Conservation (phyloP, 2,329 filamentous ascomycete species). For the Colletotrichum lentis region DNA sequence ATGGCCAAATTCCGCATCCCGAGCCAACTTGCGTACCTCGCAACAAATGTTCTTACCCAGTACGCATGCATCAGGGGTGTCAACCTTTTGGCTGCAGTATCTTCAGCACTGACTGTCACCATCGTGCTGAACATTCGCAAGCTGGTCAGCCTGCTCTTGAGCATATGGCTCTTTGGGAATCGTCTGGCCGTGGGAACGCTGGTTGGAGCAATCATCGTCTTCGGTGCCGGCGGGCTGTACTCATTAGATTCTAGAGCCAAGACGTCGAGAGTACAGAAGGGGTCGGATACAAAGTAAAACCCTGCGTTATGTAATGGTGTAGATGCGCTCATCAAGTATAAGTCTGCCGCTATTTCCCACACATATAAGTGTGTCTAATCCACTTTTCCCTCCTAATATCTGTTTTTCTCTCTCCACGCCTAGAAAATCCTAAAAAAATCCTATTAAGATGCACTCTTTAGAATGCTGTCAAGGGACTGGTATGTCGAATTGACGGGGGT, state of each 20-base stretch:
- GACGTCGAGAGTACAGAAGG: slow-evolving; percentile 39
- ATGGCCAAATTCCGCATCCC: slow-evolving; percentile 61
- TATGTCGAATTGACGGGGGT: no score
- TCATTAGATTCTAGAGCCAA: slow-evolving; percentile 71
- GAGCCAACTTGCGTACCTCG: slow-evolving; percentile 74
- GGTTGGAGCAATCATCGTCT: slow-evolving; percentile 84
- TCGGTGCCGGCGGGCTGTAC: slow-evolving; percentile 89
- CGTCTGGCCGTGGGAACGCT: slow-evolving; percentile 78
- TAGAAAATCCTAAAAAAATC: no score
- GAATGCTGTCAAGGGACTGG: no score
- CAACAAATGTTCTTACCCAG: slow-evolving; percentile 85
- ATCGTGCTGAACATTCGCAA: slow-evolving; percentile 97
- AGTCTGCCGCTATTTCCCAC: no score
- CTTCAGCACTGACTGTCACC: slow-evolving; percentile 92
- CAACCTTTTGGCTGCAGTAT: slow-evolving; percentile 88
- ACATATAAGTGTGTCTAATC: no score
- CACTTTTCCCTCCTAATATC: no score
- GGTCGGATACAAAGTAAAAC: slow-evolving; percentile 30
- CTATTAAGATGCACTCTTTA: no score
- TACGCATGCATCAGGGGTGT: slow-evolving; percentile 95
- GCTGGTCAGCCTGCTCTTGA: slow-evolving; percentile 86
- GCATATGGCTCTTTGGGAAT: slow-evolving; percentile 95
- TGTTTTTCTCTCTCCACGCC: no score
- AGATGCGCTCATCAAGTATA: background rate
- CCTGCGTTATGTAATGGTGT: background rate